These are phyloP conservation scores for Phytophthora macrochlamydospora DNA, from an alignment of 352 stramenopile genomes.

Conservation along the genomic window DNA sequence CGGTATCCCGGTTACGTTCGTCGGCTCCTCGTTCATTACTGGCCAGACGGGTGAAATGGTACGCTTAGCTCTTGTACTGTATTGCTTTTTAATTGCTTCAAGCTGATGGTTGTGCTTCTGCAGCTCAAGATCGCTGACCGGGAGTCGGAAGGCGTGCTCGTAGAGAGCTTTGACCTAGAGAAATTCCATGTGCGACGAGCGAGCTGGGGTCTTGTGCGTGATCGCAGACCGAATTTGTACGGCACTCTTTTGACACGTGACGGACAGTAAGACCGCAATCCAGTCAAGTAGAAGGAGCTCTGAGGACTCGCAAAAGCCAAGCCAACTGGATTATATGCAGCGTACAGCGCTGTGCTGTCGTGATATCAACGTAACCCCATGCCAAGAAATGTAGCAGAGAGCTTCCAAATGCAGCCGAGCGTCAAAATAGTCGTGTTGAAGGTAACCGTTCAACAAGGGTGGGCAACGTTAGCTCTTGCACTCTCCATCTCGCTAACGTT, in stretches of 20 bases:
- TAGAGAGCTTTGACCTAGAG: conserved; percentile 86
- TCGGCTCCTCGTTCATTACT: conserved; percentile 92
- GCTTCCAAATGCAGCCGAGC: conserved; percentile 4
- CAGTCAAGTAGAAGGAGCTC: conserved; percentile 8
- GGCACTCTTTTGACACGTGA: conserved; percentile 81
- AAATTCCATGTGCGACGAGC: conserved; percentile 88
- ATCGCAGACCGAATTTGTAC: conserved; percentile 89
- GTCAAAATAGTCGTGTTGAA: conserved; percentile 34
- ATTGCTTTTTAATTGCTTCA: not conserved
- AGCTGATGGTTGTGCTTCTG: too few species aligned
- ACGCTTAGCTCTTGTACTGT: conserved; percentile 1
- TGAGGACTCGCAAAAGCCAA: conserved; percentile 10
- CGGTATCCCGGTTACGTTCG: conserved; percentile 89
- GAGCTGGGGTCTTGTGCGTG: conserved; percentile 87
- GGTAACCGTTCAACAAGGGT: conserved; percentile 6
- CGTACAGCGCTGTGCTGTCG: conserved; percentile 11
- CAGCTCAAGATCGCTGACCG: conserved; percentile 88
- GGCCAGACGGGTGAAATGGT: conserved; percentile 92
- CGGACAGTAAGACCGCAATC: conserved; percentile 39
- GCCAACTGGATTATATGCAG: conserved; percentile 11
- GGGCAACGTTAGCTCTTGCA: not conserved
- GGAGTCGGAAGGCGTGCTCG: conserved; percentile 86
- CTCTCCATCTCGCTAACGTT: not conserved
- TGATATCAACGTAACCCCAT: conserved; percentile 13
- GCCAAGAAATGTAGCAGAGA: not conserved